Conservation (phyloP, 441 rosid genomes). For the Euphorbia schlechtendalii region DNA sequence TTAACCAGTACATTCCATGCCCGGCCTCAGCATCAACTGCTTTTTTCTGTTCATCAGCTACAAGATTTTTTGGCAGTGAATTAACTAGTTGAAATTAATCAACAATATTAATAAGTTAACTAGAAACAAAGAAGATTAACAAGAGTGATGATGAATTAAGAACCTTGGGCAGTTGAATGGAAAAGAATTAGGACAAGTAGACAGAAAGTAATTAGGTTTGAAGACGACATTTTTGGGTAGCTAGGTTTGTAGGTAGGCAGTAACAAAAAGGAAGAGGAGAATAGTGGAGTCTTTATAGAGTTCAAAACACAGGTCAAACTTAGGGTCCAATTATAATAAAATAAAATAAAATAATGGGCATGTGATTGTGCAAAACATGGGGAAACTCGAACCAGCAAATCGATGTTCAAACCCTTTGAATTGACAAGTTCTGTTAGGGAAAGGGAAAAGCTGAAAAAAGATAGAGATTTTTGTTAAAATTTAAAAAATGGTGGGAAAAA, state of each 20-base stretch:
- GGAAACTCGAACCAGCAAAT: constrained; percentile 23
- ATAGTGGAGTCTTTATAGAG: constrained; percentile 28
- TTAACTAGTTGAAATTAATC: not conserved
- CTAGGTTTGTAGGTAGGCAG: constrained; percentile 8
- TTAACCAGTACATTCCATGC: not conserved
- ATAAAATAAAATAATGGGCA: constrained; percentile 7
- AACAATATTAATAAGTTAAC: not conserved
- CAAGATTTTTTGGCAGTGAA: too few relatives aligned
- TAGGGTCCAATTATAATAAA: constrained; percentile 27
- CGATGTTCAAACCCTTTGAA: constrained; percentile 22
- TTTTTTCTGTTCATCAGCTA: constrained; percentile 8
- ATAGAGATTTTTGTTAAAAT: constrained; percentile 5
- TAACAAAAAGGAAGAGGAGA: constrained; percentile 10
- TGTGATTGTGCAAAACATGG: constrained; percentile 21
- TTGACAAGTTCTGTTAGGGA: constrained; percentile 10
- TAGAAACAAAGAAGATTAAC: too few relatives aligned
- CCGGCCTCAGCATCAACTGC: not conserved
- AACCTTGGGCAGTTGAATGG: too few relatives aligned
- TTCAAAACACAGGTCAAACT: constrained; percentile 34
- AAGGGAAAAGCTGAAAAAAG: not conserved
- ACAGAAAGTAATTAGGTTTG: constrained; percentile 19
- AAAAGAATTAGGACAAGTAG: constrained; percentile 20
- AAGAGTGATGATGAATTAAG: too few relatives aligned
- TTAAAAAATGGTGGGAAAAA: constrained; percentile 23
- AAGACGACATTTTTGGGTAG: constrained; percentile 26